Evolutionary conservation across 139 green algal genomes (phyloP).

Genomic region (Chlorella sp.): DNA sequence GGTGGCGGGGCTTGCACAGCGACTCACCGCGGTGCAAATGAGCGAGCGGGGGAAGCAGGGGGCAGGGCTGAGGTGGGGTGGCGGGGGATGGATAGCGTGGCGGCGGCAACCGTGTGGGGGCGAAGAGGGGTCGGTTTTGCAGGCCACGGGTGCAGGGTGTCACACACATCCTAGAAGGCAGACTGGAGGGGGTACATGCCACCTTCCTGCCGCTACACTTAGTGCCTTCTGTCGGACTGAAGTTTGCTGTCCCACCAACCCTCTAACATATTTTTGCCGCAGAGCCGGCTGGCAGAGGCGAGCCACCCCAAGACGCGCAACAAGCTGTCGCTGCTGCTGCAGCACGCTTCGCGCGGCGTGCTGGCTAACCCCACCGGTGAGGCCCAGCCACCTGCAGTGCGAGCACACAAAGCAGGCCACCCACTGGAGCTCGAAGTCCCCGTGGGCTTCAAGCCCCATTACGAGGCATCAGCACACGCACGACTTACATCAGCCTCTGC

Average conservation of each 20-base stretch:
- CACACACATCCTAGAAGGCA: too few species aligned
- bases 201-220: too few species aligned
- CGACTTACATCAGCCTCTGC: too few species aligned
- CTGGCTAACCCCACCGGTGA: slow-evolving; percentile 68
- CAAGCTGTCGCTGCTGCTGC: slow-evolving; percentile 81
- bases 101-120: background rate
- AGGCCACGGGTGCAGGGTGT: background rate
- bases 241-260: background rate
- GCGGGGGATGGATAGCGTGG: background rate
- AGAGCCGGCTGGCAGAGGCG: slow-evolving; percentile 60
- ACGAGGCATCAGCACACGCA: too few species aligned
- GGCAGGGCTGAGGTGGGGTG: background rate
- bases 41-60: background rate
- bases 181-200: too few species aligned
- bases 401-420: too few species aligned
- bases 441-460: too few species aligned
- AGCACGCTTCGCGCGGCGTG: slow-evolving; percentile 65
- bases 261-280: background rate
- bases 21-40: slow-evolving; percentile 46
- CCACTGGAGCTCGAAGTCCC: too few species aligned
- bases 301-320: slow-evolving; percentile 58
- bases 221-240: too few species aligned
- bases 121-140: background rate
- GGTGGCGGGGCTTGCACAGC: background rate
- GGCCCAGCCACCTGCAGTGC: too few species aligned